Percentiles rank a stretch among this genome's conserved stretches.
Conservation (phyloP, 2,329 filamentous ascomycete genomes). For the Cladophialophora yegresii region DNA sequence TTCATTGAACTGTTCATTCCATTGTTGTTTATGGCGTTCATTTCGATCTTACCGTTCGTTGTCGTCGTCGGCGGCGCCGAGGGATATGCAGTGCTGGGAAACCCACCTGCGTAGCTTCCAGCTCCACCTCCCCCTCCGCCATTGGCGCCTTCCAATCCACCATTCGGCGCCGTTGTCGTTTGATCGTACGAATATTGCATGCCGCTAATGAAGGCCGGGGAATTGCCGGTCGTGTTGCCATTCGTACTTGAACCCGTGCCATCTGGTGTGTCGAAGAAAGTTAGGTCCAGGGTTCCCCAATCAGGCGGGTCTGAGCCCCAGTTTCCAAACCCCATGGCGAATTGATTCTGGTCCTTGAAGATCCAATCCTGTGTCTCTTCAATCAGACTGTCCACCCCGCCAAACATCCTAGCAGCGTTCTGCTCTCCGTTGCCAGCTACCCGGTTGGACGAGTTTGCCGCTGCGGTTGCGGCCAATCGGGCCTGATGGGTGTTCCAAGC, state of each 20-base stretch:
- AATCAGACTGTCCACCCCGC: constrained; percentile 61
- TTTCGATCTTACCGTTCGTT: neutral
- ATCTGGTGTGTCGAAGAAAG: constrained; percentile 25
- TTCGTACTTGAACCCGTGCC: constrained; percentile 9
- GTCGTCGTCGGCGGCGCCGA: neutral
- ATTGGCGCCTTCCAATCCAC: neutral
- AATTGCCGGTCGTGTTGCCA: constrained; percentile 23
- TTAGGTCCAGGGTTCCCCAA: constrained; percentile 31
- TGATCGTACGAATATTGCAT: constrained; percentile 17
- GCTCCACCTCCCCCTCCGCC: neutral
- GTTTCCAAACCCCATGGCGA: constrained; percentile 64
- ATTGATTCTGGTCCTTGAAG: constrained; percentile 62
- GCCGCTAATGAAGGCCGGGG: constrained; percentile 18
- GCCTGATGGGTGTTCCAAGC: constrained; percentile 42
- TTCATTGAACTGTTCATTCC: constrained; percentile 1
- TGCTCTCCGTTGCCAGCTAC: constrained; percentile 41
- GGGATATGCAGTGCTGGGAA: neutral
- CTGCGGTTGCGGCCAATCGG: constrained; percentile 31
- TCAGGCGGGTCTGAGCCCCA: constrained; percentile 49
- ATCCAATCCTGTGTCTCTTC: constrained; percentile 67
- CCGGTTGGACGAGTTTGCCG: constrained; percentile 31
- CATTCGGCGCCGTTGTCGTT: neutral
- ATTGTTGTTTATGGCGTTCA: neutral
- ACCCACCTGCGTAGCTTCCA: neutral
- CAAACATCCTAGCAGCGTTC: constrained; percentile 57